Evolutionary conservation across 345 rosid species (phyloP).

Genomic region (Diplotaxis tenuifolia): DNA sequence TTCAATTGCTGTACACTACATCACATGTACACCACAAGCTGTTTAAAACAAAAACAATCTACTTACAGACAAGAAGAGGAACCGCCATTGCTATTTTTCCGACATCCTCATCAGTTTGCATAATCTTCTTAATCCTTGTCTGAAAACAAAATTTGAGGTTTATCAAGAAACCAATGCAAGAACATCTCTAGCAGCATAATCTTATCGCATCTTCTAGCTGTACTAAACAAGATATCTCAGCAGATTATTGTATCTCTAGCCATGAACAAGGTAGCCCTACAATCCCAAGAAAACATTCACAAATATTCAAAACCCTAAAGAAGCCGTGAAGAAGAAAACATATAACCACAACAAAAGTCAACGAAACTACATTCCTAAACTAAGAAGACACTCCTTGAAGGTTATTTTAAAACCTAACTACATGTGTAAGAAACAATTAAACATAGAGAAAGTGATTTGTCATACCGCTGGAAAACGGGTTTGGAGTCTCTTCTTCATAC

Average conservation of each 20-base stretch:
- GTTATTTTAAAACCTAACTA: not conserved
- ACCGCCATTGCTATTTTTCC: conserved; percentile 85
- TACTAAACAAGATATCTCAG: not conserved
- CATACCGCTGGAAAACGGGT: conserved; percentile 43
- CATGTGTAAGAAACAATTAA: not conserved
- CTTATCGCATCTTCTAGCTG: not conserved
- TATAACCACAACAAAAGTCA: not conserved
- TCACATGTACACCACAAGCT: not conserved
- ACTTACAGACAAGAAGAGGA: conserved; percentile 79
- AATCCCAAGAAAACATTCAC: conserved; percentile 4
- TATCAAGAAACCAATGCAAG: conserved; percentile 3
- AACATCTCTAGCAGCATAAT: not conserved
- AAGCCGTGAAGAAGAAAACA: conserved; percentile 6
- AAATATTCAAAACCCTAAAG: not conserved
- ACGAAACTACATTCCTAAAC: not conserved
- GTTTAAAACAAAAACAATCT: not conserved
- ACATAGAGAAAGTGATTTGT: not conserved
- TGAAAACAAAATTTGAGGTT: conserved; percentile 8
- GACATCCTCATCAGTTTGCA: conserved; percentile 80
- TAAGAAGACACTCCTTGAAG: not conserved
- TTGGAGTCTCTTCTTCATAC: conserved; percentile 39
- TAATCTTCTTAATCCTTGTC: conserved; percentile 77
- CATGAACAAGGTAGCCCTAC: not conserved
- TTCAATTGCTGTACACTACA: not conserved
- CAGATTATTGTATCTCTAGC: not conserved